These are phyloP conservation scores for Claviceps monticola DNA, from an alignment of 2,329 filamentous ascomycete species.

Conservation along the genomic window DNA sequence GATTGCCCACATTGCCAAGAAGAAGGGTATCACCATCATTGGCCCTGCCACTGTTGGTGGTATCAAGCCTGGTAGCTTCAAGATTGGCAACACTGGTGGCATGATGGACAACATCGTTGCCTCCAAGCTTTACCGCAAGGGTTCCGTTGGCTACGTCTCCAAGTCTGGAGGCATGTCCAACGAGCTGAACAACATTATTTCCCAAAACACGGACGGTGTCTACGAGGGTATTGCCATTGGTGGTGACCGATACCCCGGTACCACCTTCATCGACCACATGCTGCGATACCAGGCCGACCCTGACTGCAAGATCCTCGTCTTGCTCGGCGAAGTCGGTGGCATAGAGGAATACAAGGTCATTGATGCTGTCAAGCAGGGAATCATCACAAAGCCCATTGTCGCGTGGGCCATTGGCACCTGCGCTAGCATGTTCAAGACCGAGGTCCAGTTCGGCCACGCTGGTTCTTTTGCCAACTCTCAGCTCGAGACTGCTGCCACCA, in stretches of 20 bases:
- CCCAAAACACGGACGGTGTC: slow-evolving; percentile 92
- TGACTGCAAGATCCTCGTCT: slow-evolving; percentile 90
- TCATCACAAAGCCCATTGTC: slow-evolving; percentile 96
- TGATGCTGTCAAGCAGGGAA: slow-evolving; percentile 85
- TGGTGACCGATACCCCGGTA: slow-evolving; percentile 96
- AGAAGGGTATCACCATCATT: slow-evolving; percentile 99
- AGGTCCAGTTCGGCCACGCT: slow-evolving; percentile 98
- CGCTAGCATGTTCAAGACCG: slow-evolving; percentile 99
- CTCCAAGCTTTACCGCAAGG: slow-evolving; percentile 98
- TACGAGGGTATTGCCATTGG: slow-evolving; percentile 99
- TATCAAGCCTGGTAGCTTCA: slow-evolving; percentile 98
- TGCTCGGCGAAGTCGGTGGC: slow-evolving; percentile 97
- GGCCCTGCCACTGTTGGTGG: slow-evolving; percentile 96
- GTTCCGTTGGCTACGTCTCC: slow-evolving; percentile 97
- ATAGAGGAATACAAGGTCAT: slow-evolving; percentile 99
- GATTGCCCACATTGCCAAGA: slow-evolving; percentile 89
- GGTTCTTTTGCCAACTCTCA: slow-evolving; percentile 98
- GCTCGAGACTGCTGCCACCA: slow-evolving; percentile 88
- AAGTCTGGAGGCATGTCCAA: slow-evolving; percentile 99
- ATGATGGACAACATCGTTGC: slow-evolving; percentile 99
- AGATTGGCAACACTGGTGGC: slow-evolving; percentile 99
- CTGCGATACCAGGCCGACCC: slow-evolving; percentile 93
- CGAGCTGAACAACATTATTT: slow-evolving; percentile 99
- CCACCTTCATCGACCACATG: slow-evolving; percentile 97
- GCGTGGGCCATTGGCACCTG: slow-evolving; percentile 99